Conservation (phyloP, 495 filamentous ascomycete species). For the Zalerion maritima region DNA sequence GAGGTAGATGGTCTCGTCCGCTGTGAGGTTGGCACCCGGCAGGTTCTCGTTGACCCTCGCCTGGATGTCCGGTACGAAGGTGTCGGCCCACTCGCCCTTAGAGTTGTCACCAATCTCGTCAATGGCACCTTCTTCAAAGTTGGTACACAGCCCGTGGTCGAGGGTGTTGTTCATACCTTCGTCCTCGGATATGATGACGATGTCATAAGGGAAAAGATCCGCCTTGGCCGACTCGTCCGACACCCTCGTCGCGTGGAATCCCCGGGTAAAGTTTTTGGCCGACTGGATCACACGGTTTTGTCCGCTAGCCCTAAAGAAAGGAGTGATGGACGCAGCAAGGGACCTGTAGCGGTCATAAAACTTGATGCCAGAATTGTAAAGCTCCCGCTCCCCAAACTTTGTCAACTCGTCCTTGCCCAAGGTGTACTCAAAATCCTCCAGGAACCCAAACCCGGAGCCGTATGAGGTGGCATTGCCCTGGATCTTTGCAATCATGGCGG, state of each 20-base stretch:
- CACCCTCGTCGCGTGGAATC: conserved; percentile 46
- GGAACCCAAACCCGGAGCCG: conserved; percentile 43
- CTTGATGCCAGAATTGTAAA: conserved; percentile 57
- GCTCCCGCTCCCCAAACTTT: conserved; percentile 52
- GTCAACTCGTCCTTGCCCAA: conserved; percentile 67
- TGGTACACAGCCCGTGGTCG: conserved; percentile 50
- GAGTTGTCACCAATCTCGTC: conserved; percentile 31
- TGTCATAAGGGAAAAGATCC: conserved; percentile 35
- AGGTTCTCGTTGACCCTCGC: conserved; percentile 47
- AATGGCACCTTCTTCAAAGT: conserved; percentile 39
- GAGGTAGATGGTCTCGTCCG: conserved; percentile 44
- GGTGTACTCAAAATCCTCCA: conserved; percentile 53
- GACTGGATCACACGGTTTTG: conserved; percentile 61
- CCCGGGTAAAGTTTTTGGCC: conserved; percentile 55
- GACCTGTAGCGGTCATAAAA: conserved; percentile 57
- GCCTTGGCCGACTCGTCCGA: conserved; percentile 20
- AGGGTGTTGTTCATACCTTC: conserved; percentile 60
- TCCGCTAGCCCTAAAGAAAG: conserved; percentile 59
- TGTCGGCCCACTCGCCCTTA: conserved; percentile 34
- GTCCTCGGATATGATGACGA: conserved; percentile 50
- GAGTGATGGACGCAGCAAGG: conserved; percentile 37
- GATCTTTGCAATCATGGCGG: conserved; percentile 41
- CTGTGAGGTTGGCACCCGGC: conserved; percentile 42
- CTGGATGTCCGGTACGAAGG: conserved; percentile 47
- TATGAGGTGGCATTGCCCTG: conserved; percentile 41